A percentile compares a stretch with the other conserved stretches of the same genome.
Conservation (phyloP, 345 rosid species). For the Melaleuca quinquenervia region DNA sequence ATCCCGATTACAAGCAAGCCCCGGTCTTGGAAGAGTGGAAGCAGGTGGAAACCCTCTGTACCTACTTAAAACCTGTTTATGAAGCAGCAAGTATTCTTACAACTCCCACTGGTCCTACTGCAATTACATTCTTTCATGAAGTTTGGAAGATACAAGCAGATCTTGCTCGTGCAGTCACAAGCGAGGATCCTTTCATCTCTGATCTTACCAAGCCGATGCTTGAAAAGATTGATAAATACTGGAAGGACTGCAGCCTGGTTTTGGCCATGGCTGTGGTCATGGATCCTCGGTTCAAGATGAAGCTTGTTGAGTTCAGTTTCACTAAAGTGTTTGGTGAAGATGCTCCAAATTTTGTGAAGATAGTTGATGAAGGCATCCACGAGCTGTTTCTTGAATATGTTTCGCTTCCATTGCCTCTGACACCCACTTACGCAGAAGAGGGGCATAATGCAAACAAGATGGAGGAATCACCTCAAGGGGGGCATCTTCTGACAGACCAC, state of each 20-base stretch:
- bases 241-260: constrained; percentile 78
- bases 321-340: constrained; percentile 74
- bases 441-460: constrained; percentile 17
- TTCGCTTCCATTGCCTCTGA: constrained; percentile 59
- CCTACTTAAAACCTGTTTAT: constrained; percentile 58
- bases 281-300: constrained; percentile 99
- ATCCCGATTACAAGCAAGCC: constrained; percentile 65
- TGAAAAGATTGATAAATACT: constrained; percentile 58
- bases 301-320: constrained; percentile 92
- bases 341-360: constrained; percentile 46
- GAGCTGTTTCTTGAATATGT: constrained; percentile 77
- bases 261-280: constrained; percentile 78
- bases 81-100: constrained; percentile 59
- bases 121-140: constrained; percentile 66
- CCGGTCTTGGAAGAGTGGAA: constrained; percentile 74
- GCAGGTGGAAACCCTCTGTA: constrained; percentile 55
- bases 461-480: constrained; percentile 30
- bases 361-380: constrained; percentile 69
- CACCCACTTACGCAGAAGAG: constrained; percentile 51
- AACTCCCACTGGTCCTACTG: constrained; percentile 33
- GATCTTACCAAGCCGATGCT: constrained; percentile 45
- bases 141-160: constrained; percentile 82
- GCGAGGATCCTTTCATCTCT: constrained; percentile 50
- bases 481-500: constrained; percentile 33
- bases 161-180: constrained; percentile 35